These are phyloP conservation scores for Candida albicans DNA, from an alignment of 1,139 yeast genomes.

Conservation along the genomic window DNA sequence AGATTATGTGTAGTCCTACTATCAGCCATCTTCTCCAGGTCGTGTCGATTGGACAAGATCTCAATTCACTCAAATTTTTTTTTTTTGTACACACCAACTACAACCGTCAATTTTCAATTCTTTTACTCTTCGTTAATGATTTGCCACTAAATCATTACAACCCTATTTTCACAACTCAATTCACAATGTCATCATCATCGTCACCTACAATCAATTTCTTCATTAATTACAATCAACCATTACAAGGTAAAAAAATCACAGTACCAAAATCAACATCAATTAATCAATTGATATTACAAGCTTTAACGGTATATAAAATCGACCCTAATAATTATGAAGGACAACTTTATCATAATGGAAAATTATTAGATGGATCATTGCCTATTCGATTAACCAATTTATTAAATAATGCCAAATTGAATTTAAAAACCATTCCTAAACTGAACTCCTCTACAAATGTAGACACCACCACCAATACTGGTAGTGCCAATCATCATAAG, in stretches of 20 bases:
- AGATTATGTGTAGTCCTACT: too few species aligned
- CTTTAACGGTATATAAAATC: constrained; percentile 14
- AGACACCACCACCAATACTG: too few species aligned
- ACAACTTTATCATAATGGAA: constrained; percentile 28
- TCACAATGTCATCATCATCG: too few species aligned
- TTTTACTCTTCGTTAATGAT: too few species aligned
- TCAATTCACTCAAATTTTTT: too few species aligned
- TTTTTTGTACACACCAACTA: too few species aligned
- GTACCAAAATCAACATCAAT: constrained; percentile 27
- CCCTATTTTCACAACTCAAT: too few species aligned
- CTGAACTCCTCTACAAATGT: too few species aligned
- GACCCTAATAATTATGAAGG: constrained; percentile 20
- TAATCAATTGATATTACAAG: constrained; percentile 26
- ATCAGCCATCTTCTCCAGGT: too few species aligned
- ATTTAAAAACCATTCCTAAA: constrained; percentile 14
- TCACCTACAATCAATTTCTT: constrained; percentile 21
- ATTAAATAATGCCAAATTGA: constrained; percentile 33
- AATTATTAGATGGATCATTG: constrained; percentile 31
- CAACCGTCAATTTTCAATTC: too few species aligned
- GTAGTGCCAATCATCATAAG: constrained; percentile 11
- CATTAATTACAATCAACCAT: constrained; percentile 20
- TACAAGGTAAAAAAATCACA: constrained; percentile 24
- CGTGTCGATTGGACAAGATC: too few species aligned
- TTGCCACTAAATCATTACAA: too few species aligned
- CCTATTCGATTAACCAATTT: constrained; percentile 37